A percentile compares a stretch with the other conserved stretches of the same genome.
phyloP scores from a whole-genome alignment of 2,329 filamentous ascomycete genomes.

The Monilinia laxa region DNA sequence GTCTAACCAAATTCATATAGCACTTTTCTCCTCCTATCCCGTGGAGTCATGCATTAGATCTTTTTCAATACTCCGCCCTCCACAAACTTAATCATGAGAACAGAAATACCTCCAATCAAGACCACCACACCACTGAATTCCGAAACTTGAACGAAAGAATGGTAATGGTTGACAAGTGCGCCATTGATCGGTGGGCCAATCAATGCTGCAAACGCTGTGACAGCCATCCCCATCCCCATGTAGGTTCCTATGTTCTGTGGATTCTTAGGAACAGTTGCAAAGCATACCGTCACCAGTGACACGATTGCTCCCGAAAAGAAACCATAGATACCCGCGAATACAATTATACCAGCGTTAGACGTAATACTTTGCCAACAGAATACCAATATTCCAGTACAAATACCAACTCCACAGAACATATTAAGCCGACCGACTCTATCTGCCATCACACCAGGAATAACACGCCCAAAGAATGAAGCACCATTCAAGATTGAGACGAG shows the following conservation, averaged over 20 bases:
- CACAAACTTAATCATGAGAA: constrained; percentile 22
- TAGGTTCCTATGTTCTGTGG: constrained; percentile 67
- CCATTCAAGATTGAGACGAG: constrained; percentile 51
- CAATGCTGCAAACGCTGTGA: constrained; percentile 62
- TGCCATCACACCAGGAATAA: constrained; percentile 21
- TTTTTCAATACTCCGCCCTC: constrained; percentile 16
- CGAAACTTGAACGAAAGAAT: constrained; percentile 43
- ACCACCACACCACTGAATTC: constrained; percentile 35
- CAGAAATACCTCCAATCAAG: constrained; percentile 28
- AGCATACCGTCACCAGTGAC: constrained; percentile 31
- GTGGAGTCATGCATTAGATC: background rate
- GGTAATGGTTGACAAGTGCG: constrained; percentile 53
- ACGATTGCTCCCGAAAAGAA: constrained; percentile 39
- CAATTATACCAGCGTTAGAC: constrained; percentile 16
- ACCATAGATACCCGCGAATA: constrained; percentile 24
- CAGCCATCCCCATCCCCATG: constrained; percentile 64
- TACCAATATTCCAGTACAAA: constrained; percentile 18
- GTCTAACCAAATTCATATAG: background rate
- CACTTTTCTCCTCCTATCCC: background rate
- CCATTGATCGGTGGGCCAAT: constrained; percentile 67
- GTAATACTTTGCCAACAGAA: constrained; percentile 24
- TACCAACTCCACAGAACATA: constrained; percentile 13
- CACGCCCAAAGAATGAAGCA: constrained; percentile 21
- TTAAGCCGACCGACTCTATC: constrained; percentile 40
- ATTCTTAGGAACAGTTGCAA: constrained; percentile 51